Evolutionary conservation across 2,329 filamentous ascomycete species (phyloP).

Genomic region (Tolypocladium ovalisporum): DNA sequence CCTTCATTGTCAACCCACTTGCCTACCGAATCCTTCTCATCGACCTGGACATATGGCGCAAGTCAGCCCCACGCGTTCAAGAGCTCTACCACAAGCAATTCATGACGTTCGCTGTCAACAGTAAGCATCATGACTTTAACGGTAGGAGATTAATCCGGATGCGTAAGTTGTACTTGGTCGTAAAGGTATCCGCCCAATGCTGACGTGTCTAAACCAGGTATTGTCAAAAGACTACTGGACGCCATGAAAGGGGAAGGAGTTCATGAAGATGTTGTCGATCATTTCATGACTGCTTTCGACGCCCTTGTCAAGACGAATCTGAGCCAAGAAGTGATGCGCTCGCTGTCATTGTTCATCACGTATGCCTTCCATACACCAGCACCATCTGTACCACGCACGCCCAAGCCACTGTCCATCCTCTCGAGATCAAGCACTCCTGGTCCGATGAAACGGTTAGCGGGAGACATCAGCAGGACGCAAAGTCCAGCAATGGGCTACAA

Average conservation of each 20-base stretch:
- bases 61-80: conserved; percentile 64
- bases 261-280: conserved; percentile 56
- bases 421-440: conserved; percentile 30
- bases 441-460: conserved; percentile 23
- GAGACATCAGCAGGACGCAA: conserved; percentile 19
- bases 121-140: conserved; percentile 89
- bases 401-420: conserved; percentile 29
- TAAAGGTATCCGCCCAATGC: background rate
- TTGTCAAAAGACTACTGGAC: conserved; percentile 82
- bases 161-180: conserved; percentile 46
- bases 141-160: conserved; percentile 77
- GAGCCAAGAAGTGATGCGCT: conserved; percentile 74
- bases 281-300: conserved; percentile 71
- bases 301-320: conserved; percentile 71
- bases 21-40: conserved; percentile 88
- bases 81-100: conserved; percentile 92
- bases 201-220: conserved; percentile 44
- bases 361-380: conserved; percentile 66
- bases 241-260: conserved; percentile 80
- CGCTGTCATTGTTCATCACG: conserved; percentile 83
- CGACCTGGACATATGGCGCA: conserved; percentile 88
- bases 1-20: conserved; percentile 89
- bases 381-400: conserved; percentile 38
- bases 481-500: conserved; percentile 19
- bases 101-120: conserved; percentile 73